Base-by-base conservation (phyloP, 164 flowering plant species). In the Annona squamosa region DNA sequence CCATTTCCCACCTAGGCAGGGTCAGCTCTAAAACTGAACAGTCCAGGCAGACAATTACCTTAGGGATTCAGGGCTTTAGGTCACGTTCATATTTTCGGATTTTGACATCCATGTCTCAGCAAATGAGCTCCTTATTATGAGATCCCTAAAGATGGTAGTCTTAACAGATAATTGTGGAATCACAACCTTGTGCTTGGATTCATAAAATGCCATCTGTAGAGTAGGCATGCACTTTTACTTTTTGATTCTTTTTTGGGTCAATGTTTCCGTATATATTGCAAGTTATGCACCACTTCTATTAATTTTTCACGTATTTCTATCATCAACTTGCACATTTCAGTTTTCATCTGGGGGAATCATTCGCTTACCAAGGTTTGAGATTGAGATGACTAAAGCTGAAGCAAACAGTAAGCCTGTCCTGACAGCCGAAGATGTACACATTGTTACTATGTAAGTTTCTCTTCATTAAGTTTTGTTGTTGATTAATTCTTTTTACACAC, bases 331-430 rank as follows among this genome's bases (percentile, higher is more conserved):
- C 72, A 57, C 78, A 52, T 77, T 74, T 81, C 79, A 96, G 98
- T 87, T 96, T 78, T 96, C 99, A 72, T 87, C 94, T 78, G 97
- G 88, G 13, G 99, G 97, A 63, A 79, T 89, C 66, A 76, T 91
- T 83, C 90, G 94, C 73, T 81, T 96, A 82, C 99, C 98, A 67
- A 92, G 76, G 83, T 96, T 96, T 86, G 99, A 96, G 81, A 92
- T 96, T 97, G 81, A 81, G 71, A 91, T 93, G 94, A 87, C 97
- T 63, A 92, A 86, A 81, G 82, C 91, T 63, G 98, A 93, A 78
- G 95, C 84, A 41, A 93, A 92, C 77, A 84, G 74, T 72, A 96
- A 86, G 80, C 99, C 97, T 74, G 90, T 93, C 78, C 86, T 96
- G 63, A 87, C 88, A 81, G 87, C 85, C 72, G 95, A 90, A 77